Evolutionary conservation across 805 yeast species (phyloP), one percentile per base, ranked within the genome.

Genomic region (Candida patagonica): DNA sequence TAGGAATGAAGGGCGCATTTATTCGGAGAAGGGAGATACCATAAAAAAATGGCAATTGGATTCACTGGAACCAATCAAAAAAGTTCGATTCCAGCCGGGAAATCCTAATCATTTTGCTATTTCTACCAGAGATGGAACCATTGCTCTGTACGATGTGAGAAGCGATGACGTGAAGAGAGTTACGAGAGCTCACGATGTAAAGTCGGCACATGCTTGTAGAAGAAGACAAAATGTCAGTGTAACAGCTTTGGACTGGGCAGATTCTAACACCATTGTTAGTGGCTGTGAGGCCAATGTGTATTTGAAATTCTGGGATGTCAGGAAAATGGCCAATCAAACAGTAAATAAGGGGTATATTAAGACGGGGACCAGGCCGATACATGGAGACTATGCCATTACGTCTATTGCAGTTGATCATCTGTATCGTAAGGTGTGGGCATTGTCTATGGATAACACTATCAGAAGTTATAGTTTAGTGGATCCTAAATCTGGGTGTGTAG

Each of bases 261-360:
- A 41, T 13, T 48, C 46, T 17, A 5, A 26, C 8, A 19, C 22
- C 15, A 25, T 52, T 2, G 57, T 49, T 10, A 27, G 53, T 12
- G 55, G 45, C 2, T 17, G 47, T 6, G 48, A 46, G 15, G 35
- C 32, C 8, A 43, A 47, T 24, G 43, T 48, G 8, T 20, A 35
- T 10, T 38, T 54, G 6, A 53, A 49, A 37, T 38, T 52, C 25
- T 56, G 61, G 61, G 61, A 56, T 35, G 13, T 51, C 26, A 43
- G 61, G 4, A 39, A 42, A 15, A 7, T 45, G 10, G 43, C 17
- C 31, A 34, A n/a, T 6, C 19, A 19, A 10, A 22, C 26, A 13
- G 19, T 24, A 12, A 25, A 23, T 10, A 15, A 22, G 9, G 25
- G 20, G 23, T 15, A 30, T 21, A 23, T 23, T 13, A n/a, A n/a